phyloP scores from a whole-genome alignment of 495 filamentous ascomycete species.

The Aspergillus diversus region DNA sequence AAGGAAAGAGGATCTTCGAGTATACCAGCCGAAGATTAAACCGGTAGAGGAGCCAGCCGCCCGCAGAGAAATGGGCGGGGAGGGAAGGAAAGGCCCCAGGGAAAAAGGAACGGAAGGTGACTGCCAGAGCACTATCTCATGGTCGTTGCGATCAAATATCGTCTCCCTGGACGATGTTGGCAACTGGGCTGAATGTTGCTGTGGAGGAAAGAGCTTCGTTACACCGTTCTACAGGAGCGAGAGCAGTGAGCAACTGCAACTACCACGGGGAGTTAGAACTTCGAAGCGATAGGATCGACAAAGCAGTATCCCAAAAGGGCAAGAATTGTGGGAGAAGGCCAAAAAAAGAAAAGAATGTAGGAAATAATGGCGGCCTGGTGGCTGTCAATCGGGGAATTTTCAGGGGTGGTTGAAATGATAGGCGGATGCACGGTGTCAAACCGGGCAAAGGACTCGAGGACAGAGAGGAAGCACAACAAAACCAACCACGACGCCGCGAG shows the following conservation, averaged over 20 bases:
- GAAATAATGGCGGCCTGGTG: constrained; percentile 27
- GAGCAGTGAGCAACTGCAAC: background rate
- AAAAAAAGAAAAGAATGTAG: constrained; percentile 15
- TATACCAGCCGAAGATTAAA: constrained; percentile 39
- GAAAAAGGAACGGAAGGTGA: constrained; percentile 32
- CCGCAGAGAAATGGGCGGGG: constrained; percentile 19
- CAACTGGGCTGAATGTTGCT: constrained; percentile 15
- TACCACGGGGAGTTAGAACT: background rate
- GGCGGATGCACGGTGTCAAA: constrained; percentile 32
- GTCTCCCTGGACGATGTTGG: constrained; percentile 16
- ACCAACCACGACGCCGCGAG: background rate
- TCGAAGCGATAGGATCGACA: constrained; percentile 11
- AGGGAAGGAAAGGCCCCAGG: constrained; percentile 23
- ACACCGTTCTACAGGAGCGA: constrained; percentile 16
- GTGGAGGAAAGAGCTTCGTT: background rate
- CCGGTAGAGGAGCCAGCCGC: constrained; percentile 36
- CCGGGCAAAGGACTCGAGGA: constrained; percentile 14
- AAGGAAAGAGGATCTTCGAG: constrained; percentile 25
- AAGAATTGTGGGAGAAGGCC: constrained; percentile 15
- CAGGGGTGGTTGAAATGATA: constrained; percentile 18
- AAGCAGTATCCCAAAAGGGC: background rate
- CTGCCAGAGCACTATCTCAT: constrained; percentile 53
- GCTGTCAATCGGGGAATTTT: constrained; percentile 28
- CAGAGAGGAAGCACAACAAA: background rate
- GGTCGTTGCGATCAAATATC: constrained; percentile 24